These are phyloP conservation scores for Colletotrichum kahawae DNA, from an alignment of 2,329 filamentous ascomycete genomes.

Conservation along the genomic window DNA sequence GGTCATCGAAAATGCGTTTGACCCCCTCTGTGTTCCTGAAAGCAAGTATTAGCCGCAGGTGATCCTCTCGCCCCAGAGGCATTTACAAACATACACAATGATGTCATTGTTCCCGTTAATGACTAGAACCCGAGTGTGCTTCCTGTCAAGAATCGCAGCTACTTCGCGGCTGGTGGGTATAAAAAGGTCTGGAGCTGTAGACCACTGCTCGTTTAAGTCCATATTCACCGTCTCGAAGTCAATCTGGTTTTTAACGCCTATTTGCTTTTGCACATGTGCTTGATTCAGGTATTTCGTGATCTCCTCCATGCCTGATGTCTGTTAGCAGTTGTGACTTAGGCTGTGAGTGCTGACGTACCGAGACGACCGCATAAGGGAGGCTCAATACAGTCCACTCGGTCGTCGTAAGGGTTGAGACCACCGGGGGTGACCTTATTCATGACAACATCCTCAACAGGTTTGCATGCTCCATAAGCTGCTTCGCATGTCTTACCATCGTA, in stretches of 20 bases:
- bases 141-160: not conserved
- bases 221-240: not conserved
- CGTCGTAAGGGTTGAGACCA: constrained; percentile 5
- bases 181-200: not conserved
- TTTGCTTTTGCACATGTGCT: not conserved
- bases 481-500: not conserved
- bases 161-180: not conserved
- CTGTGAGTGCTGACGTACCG: not conserved
- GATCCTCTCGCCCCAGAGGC: not conserved
- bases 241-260: not conserved
- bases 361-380: not conserved
- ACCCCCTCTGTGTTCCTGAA: not conserved
- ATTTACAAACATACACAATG: not conserved
- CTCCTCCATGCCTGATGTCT: not conserved
- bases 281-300: not conserved
- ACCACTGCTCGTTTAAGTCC: not conserved
- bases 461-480: not conserved
- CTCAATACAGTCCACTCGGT: not conserved
- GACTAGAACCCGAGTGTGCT: not conserved
- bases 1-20: not conserved
- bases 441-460: not conserved
- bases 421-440: not conserved
- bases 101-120: constrained; percentile 17
- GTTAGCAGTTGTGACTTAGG: not conserved
- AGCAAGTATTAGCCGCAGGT: not conserved